Evolutionary conservation across 2,329 filamentous ascomycete species (phyloP), one percentile per base, ranked within the genome.

Genomic region (Alternaria metachromatica): DNA sequence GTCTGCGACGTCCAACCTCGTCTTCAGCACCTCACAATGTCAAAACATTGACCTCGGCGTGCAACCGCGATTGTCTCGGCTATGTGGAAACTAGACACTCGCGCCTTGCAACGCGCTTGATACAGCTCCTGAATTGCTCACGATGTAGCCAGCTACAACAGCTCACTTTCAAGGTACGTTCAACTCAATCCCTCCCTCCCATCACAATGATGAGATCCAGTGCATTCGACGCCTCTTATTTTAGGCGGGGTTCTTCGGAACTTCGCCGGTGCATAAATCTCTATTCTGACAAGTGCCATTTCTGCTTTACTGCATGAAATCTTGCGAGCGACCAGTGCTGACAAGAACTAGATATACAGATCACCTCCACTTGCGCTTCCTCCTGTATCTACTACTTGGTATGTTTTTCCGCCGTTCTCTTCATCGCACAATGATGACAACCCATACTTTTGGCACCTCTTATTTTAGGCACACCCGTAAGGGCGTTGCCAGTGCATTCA

Each of bases 371-470:
- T 11, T 41, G 37, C 15, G 37, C 37, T 41, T 41, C 9, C 37
- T 41, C 37, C n/a, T 18, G 15, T 6, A 41, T 41, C n/a, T 18
- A 18, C 8, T 18, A 18, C n/a, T 41, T 1, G 37, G 37, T 41
- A 41, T 18, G 37, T 41, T 18, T n/a, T 41, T 41, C 9, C 1
- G 37, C 37, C n/a, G n/a, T 41, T 41, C 20, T 26, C 43, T 21
- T 30, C 18, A 46, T 23, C 15, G 55, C 59, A 65, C 55, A 72
- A 67, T 67, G 72, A 72, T 71, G 70, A 72, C 53, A 60, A 56
- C 45, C 55, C 48, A 54, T 62, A 66, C 63, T 73, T 70, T 92
- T 97, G 93, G 93, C 94, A 97, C 93, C 94, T 97, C 94, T 97
- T 96, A 66, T 68, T 69, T 73, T 71, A 73, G 54, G 50, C 56